Evolutionary conservation across 768 basidiomycete genomes (phyloP).

Genomic region (Kwoniella mangroviensis): DNA sequence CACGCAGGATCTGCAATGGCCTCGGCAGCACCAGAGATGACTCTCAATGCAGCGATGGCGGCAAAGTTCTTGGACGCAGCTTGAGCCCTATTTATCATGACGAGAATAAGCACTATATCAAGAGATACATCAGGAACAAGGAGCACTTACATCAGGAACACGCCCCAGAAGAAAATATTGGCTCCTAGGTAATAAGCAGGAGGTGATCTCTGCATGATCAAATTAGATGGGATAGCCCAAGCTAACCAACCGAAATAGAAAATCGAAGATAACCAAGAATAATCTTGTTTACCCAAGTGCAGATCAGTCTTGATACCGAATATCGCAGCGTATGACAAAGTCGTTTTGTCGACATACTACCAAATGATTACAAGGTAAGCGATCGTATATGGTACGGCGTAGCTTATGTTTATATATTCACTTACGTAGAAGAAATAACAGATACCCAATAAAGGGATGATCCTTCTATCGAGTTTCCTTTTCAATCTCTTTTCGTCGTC

Average conservation of each 20-base stretch:
- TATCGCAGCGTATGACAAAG: slow-evolving; percentile 54
- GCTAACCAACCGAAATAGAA: slow-evolving; percentile 61
- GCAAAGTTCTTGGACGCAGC: slow-evolving; percentile 59
- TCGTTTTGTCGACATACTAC: slow-evolving; percentile 52
- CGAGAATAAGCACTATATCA: not conserved
- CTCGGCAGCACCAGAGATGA: slow-evolving; percentile 60
- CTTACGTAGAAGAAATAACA: slow-evolving; percentile 53
- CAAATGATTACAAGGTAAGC: not conserved
- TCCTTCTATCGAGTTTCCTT: slow-evolving; percentile 46
- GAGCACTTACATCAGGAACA: slow-evolving; percentile 55
- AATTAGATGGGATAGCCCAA: slow-evolving; percentile 61
- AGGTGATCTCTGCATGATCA: slow-evolving; percentile 60
- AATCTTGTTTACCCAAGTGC: slow-evolving; percentile 54
- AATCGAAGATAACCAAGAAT: slow-evolving; percentile 55
- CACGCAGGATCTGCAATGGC: slow-evolving; percentile 59
- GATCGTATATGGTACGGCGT: not conserved
- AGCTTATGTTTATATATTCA: not conserved
- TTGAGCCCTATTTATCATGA: slow-evolving; percentile 40
- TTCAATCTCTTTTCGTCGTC: slow-evolving; percentile 47
- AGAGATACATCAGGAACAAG: not conserved
- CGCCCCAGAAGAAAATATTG: slow-evolving; percentile 60
- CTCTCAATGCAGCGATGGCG: slow-evolving; percentile 58
- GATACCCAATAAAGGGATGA: slow-evolving; percentile 48
- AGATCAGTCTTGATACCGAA: slow-evolving; percentile 58
- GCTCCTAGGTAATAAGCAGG: slow-evolving; percentile 59